Percentiles rank a stretch among this genome's conserved stretches.
Evolutionary conservation across 768 basidiomycete species (phyloP).

Genomic region (Amanita polypyramis): DNA sequence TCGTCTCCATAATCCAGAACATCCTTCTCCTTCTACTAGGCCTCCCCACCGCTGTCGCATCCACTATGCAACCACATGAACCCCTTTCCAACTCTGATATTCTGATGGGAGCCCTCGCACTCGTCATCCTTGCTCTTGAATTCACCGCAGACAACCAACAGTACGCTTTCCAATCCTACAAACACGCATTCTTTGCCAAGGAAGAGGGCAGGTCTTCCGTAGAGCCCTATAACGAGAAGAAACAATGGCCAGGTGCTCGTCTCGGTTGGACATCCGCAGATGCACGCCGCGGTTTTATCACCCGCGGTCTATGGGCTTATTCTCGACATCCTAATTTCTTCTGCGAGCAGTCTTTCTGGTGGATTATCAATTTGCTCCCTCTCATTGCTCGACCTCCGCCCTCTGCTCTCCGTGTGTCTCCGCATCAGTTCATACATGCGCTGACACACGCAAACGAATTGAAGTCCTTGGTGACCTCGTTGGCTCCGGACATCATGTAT

Average conservation of each 20-base stretch:
- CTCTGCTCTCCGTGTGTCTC: conserved; percentile 12
- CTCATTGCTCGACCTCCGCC: conserved; percentile 34
- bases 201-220: conserved; percentile 22
- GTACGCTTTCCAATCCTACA: conserved; percentile 74
- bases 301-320: conserved; percentile 79
- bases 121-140: conserved; percentile 55
- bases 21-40: conserved; percentile 66
- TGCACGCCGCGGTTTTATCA: conserved; percentile 72
- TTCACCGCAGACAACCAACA: conserved; percentile 91
- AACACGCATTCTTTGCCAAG: conserved; percentile 36
- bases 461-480: conserved; percentile 10
- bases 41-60: conserved; percentile 47
- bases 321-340: conserved; percentile 88
- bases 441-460: conserved; percentile 5
- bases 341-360: conserved; percentile 85
- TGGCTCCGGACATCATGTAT: conserved; percentile 14
- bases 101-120: conserved; percentile 43
- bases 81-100: conserved; percentile 50
- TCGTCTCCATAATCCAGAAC: conserved; percentile 76
- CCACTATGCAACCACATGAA: conserved; percentile 41
- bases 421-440: conserved; percentile 6
- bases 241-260: conserved; percentile 57
- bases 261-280: conserved; percentile 61
- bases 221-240: conserved; percentile 27
- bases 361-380: conserved; percentile 60